Evolutionary conservation across 164 flowering plant species (phyloP).

Genomic region (Chloranthus sessilifolius): DNA sequence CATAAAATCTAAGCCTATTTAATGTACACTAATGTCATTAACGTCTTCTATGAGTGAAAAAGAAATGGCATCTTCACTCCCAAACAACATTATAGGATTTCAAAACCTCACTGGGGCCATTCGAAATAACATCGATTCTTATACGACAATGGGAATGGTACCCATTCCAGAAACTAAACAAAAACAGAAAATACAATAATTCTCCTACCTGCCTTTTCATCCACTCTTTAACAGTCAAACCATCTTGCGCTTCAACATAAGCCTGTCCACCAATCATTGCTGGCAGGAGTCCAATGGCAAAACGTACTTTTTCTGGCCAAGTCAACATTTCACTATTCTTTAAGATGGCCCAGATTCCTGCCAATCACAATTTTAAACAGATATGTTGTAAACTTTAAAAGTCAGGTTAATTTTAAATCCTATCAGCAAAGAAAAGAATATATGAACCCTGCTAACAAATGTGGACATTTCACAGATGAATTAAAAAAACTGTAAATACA

Average conservation of each 20-base stretch:
- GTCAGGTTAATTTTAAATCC: not conserved
- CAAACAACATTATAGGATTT: no score
- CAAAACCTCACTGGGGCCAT: no score
- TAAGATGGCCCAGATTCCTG: constrained; percentile 95
- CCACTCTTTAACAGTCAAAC: constrained; percentile 86
- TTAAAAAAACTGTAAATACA: no score
- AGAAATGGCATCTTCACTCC: no score
- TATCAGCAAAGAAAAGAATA: not conserved
- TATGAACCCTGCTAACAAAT: not conserved
- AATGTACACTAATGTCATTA: no score
- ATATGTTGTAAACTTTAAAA: no score
- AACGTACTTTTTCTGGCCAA: constrained; percentile 91
- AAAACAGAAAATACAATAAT: not conserved
- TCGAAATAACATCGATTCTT: no score
- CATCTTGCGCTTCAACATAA: constrained; percentile 98
- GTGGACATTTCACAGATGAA: not conserved
- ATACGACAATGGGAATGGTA: no score
- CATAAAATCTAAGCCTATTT: no score
- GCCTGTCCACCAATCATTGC: constrained; percentile 94
- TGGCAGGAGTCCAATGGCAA: constrained; percentile 95
- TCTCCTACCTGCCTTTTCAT: constrained; percentile 79
- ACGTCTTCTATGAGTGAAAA: no score
- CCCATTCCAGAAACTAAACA: constrained; percentile 1
- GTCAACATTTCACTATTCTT: constrained; percentile 96
- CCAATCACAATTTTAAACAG: constrained; percentile 11